Evolutionary conservation across 352 stramenopile species (phyloP).

Genomic region (Lagenidium giganteum): DNA sequence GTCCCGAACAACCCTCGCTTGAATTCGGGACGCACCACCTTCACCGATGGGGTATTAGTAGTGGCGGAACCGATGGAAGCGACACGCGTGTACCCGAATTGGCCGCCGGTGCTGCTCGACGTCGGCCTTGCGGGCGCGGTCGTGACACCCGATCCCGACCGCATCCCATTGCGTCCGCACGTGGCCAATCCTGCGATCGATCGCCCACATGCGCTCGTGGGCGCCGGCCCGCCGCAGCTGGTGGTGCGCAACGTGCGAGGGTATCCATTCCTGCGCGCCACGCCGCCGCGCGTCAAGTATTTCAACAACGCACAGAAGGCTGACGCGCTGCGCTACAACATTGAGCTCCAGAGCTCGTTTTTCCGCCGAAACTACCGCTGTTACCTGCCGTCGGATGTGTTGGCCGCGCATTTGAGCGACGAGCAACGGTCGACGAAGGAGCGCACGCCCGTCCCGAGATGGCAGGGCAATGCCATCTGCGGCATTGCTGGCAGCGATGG

Average conservation of each 20-base stretch:
- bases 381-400: constrained; percentile 40
- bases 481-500: constrained; percentile 23
- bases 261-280: constrained; percentile 48
- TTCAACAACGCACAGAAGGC: not conserved
- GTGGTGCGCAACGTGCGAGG: constrained; percentile 48
- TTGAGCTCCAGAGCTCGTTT: constrained; percentile 13
- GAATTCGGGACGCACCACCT: too few relatives aligned
- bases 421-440: constrained; percentile 18
- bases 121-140: constrained; percentile 47
- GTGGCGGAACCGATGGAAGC: constrained; percentile 41
- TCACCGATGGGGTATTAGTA: not conserved
- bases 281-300: constrained; percentile 24
- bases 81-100: constrained; percentile 46
- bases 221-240: constrained; percentile 36
- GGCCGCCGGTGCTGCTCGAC: constrained; percentile 36
- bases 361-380: constrained; percentile 33
- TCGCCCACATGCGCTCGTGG: constrained; percentile 25
- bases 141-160: constrained; percentile 33
- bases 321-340: not conserved
- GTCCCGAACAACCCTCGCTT: too few relatives aligned
- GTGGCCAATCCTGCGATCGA: constrained; percentile 49
- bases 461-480: constrained; percentile 63
- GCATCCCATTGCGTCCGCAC: constrained; percentile 37
- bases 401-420: not conserved
- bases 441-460: constrained; percentile 27